Base-by-base conservation (phyloP, 129 eudicot species). In the Artemisia annua region DNA sequence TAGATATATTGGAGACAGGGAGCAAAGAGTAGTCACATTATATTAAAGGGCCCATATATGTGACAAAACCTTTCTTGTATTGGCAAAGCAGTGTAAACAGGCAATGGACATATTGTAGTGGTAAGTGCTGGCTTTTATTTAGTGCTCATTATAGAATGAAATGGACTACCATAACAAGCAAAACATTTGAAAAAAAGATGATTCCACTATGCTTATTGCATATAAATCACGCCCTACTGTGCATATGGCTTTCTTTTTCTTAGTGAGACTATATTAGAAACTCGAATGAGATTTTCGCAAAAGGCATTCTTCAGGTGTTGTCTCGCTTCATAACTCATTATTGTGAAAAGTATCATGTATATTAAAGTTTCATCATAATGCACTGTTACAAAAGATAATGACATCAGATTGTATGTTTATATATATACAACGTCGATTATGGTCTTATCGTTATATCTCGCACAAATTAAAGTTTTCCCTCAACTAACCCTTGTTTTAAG, bases 61-160 rank as follows among this genome's bases (percentile, higher is more conserved):
- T 8, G 76, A 18, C 75, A 72, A 74, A 67, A 74, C 80, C 54
- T 78, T 79, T 76, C 63, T 48, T 67, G 77, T 66, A 64, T 75
- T 24, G 69, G 75, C 78, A 78, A 76, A 69, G 81, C 79, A 81
- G 59, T 69, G 54, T 61, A 79, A 59, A 81, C 71, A 83, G 65
- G 84, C 79, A 83, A 79, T 65, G 71, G 92, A 88, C 97, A 91
- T 84, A 70, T 63, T 82, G 79, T 84, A 90, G 97, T 91, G 97
- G 95, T 79, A 78, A 83, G 82, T 62, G 89, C 88, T 82, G 80
- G 88, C 82, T 70, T 78, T 70, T 79, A 75, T 67, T 84, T 78
- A 85, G 88, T 90, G 96, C 82, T 91, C 86, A 91, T 84, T 82
- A 82, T 86, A 84, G 55, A 79, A 82, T 71, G 80, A 76, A 82